Evolutionary conservation across 169 alveolate species (phyloP), one percentile per base, ranked within the genome.

Genomic region (Cryptosporidium bovis): DNA sequence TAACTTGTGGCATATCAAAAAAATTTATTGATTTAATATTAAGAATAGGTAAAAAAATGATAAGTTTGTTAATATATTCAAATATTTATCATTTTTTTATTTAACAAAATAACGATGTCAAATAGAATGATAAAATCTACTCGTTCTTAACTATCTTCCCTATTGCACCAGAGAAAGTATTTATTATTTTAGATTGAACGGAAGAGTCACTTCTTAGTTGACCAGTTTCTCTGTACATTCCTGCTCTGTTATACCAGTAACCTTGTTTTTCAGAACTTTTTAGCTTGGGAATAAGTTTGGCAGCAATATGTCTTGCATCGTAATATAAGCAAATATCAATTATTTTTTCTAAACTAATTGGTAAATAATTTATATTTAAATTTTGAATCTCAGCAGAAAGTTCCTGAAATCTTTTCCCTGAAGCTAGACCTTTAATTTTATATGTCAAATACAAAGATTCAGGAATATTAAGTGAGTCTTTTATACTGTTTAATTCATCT

Each of bases 221-320:
- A 36, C 64, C 77, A 40, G 87, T 62, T 48, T 77, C 87, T 60
- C 87, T 56, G 24, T 77, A 62, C 77, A 77, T 77, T 40, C 87
- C 87, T 77, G 87, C 87, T 10, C 87, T 65, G 36, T 62, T 77
- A 13, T 56, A 77, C 87, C 87, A 77, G n/a, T 60, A 77, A 36
- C 33, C 51, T 56, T 77, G 87, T 34, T 50, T 77, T 27, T 77
- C 87, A 20, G 65, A 58, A 50, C 56, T 71, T 48, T 66, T 77
- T 4, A 77, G 71, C 24, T 77, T 77, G n/a, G 87, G 87, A 50
- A 77, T 77, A 16, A 77, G 31, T 48, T 77, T 77, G 24, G 87
- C 87, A 44, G 87, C 87, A 44, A 77, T 77, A 20, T 77, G 87
- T 29, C 87, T 77, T 16, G 87, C 87, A 44, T 77, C 87, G 27